Conservation (phyloP, 2,329 filamentous ascomycete genomes). For the Chrysosporium keratinophilum region DNA sequence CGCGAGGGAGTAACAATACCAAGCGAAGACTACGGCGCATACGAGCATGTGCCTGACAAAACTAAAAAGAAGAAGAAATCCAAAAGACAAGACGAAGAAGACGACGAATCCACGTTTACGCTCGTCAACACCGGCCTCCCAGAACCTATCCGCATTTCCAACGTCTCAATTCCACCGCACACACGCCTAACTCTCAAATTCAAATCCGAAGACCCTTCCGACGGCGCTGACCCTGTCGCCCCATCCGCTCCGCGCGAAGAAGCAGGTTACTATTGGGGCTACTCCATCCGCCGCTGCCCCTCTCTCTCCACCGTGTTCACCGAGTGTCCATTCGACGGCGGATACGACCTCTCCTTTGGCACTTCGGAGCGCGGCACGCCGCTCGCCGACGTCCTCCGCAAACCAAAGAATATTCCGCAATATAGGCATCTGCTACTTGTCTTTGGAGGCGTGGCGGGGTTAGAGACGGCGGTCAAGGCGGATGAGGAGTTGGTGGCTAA, state of each 20-base stretch:
- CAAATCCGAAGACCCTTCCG: conserved; percentile 33
- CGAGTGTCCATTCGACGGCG: conserved; percentile 61
- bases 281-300: conserved; percentile 54
- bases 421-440: conserved; percentile 62
- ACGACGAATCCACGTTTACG: conserved; percentile 20
- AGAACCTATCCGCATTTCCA: conserved; percentile 43
- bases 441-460: conserved; percentile 68
- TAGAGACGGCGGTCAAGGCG: conserved; percentile 62
- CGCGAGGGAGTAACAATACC: conserved; percentile 62
- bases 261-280: conserved; percentile 80
- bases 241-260: conserved; percentile 61
- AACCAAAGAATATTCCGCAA: conserved; percentile 30
- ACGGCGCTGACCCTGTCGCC: conserved; percentile 50
- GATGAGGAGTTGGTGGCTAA: conserved; percentile 50
- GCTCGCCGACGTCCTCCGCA: conserved; percentile 29
- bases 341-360: conserved; percentile 74
- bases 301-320: conserved; percentile 67
- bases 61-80: conserved; percentile 23
- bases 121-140: conserved; percentile 43
- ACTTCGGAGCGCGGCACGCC: conserved; percentile 66
- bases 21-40: conserved; percentile 44
- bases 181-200: conserved; percentile 66
- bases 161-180: conserved; percentile 52
- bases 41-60: conserved; percentile 7
- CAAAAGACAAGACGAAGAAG: conserved; percentile 23